Percentiles rank a stretch among this genome's conserved stretches.
These are phyloP conservation scores for Colletotrichum chlorophyti DNA, from an alignment of 2,329 filamentous ascomycete genomes.

Conservation along the genomic window DNA sequence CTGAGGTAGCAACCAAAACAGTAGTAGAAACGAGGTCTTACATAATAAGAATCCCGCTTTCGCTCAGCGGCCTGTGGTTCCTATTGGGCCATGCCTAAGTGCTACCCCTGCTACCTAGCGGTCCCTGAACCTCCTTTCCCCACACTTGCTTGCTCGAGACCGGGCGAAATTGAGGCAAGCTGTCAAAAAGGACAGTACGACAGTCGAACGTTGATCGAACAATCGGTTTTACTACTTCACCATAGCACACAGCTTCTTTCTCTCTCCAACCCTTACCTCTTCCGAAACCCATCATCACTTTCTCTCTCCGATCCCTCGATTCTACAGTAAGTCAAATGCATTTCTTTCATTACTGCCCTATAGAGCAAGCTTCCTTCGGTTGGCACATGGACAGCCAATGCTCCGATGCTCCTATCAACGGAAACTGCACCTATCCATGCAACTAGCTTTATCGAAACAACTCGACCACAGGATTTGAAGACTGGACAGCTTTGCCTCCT, in stretches of 20 bases:
- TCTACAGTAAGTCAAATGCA: not conserved
- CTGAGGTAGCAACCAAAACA: slow-evolving; percentile 8
- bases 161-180: slow-evolving; percentile 38
- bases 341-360: not conserved
- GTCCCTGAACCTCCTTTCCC: slow-evolving; percentile 33
- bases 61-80: slow-evolving; percentile 8
- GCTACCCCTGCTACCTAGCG: slow-evolving; percentile 22
- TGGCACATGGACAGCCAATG: slow-evolving; percentile 1
- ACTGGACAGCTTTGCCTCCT: too few species aligned
- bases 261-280: slow-evolving; percentile 35
- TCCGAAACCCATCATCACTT: slow-evolving; percentile 1
- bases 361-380: not conserved
- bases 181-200: slow-evolving; percentile 40
- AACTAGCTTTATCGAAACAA: too few species aligned
- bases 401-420: not conserved
- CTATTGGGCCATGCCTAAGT: slow-evolving; percentile 14
- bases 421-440: slow-evolving; percentile 20
- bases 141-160: slow-evolving; percentile 33
- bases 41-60: slow-evolving; percentile 28
- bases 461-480: too few species aligned
- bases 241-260: slow-evolving; percentile 3
- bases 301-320: not conserved
- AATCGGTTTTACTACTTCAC: slow-evolving; percentile 1
- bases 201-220: slow-evolving; percentile 17
- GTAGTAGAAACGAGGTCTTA: slow-evolving; percentile 13